phyloP scores from a whole-genome alignment of 768 basidiomycete species.

The Kwoniella sp. region DNA sequence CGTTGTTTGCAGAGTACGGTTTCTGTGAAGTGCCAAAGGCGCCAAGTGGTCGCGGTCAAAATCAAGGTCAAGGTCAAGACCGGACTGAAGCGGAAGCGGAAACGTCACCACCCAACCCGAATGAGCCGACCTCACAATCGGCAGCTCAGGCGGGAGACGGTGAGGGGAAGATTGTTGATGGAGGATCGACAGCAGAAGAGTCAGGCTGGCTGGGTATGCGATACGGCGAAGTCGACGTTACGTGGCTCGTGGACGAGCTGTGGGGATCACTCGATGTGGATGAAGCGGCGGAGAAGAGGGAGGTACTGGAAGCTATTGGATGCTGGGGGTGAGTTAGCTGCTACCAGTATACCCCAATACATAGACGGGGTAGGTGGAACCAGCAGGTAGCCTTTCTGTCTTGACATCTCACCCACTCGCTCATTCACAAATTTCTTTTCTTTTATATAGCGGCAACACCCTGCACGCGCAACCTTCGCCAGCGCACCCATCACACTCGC shows the following conservation, averaged over 20 bases:
- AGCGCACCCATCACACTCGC: slow-evolving; percentile 76
- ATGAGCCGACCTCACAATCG: background rate
- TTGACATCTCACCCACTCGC: background rate
- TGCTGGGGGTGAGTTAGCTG: slow-evolving; percentile 84
- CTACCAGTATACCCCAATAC: no score
- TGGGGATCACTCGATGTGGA: slow-evolving; percentile 51
- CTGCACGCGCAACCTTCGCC: slow-evolving; percentile 66
- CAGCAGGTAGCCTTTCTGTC: background rate
- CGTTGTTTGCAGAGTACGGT: slow-evolving; percentile 85
- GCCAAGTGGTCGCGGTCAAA: background rate
- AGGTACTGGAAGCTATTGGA: slow-evolving; percentile 64
- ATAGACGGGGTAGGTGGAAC: no score
- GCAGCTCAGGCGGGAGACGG: background rate
- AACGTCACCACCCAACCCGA: slow-evolving; percentile 15
- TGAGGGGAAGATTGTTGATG: no score
- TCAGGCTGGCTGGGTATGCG: slow-evolving; percentile 40
- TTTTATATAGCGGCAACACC: slow-evolving; percentile 71
- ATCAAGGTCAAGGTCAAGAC: background rate
- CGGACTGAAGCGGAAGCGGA: background rate
- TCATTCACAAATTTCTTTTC: no score
- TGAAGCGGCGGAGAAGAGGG: slow-evolving; percentile 61
- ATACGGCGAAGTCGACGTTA: slow-evolving; percentile 67
- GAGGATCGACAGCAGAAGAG: slow-evolving; percentile 6
- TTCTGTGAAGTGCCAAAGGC: slow-evolving; percentile 61
- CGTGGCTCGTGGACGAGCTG: slow-evolving; percentile 60